Evolutionary conservation across 176 grass and related monocot species (phyloP).

Genomic region (Alopecurus myosuroides): DNA sequence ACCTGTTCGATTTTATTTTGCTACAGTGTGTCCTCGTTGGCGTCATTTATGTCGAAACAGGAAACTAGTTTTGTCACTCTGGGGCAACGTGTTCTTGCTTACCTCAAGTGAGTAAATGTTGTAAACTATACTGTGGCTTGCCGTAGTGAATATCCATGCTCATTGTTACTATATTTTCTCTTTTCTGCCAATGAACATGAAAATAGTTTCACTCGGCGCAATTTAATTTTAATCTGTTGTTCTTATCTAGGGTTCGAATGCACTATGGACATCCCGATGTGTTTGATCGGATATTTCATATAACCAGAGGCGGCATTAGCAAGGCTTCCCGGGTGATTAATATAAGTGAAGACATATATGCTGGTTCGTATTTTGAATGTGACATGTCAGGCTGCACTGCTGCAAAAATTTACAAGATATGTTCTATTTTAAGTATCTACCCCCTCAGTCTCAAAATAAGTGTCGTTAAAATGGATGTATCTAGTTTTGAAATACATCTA

Average conservation of each 20-base stretch:
- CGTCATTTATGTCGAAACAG: conserved; percentile 97
- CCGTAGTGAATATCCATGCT: conserved; percentile 14
- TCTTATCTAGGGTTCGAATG: conserved; percentile 80
- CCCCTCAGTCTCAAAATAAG: too few relatives aligned
- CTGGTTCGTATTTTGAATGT: conserved; percentile 61
- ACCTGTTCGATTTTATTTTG: conserved; percentile 16
- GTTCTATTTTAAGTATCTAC: background rate
- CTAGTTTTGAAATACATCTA: too few relatives aligned
- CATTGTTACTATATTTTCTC: background rate
- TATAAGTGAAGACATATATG: conserved; percentile 98
- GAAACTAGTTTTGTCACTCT: conserved; percentile 99
- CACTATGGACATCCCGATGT: conserved; percentile 99
- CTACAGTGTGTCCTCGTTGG: conserved; percentile 87
- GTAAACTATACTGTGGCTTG: conserved; percentile 14
- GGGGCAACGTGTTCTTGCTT: conserved; percentile 92
- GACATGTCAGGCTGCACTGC: background rate
- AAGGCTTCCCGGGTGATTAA: conserved; percentile 98
- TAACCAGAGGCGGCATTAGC: conserved; percentile 96
- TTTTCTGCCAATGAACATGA: background rate
- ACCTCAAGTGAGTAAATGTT: conserved; percentile 77
- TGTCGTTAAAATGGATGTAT: too few relatives aligned
- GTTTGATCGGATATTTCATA: conserved; percentile 99
- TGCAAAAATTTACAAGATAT: background rate
- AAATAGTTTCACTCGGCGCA: background rate
- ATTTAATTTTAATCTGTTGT: conserved; percentile 18